phyloP scores from a whole-genome alignment of 305 asterid species.

The Fraxinus baroniana region DNA sequence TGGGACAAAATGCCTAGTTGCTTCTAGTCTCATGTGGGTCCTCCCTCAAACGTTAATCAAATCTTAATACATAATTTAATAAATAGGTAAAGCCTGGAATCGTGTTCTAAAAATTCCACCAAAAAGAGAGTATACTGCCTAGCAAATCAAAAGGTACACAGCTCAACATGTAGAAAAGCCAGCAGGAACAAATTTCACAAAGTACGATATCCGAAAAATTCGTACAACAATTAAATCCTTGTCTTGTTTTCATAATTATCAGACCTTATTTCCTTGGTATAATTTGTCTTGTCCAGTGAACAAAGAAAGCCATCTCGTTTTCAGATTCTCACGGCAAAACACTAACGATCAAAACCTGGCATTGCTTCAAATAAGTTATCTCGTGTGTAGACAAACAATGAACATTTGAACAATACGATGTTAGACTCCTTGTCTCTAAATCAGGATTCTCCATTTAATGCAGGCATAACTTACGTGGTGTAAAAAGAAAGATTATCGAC shows the following conservation, averaged over 20 bases:
- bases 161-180: background rate
- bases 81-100: background rate
- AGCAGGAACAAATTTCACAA: background rate
- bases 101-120: background rate
- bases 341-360: background rate
- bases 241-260: background rate
- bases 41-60: no score
- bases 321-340: background rate
- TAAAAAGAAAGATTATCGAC: background rate
- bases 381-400: background rate
- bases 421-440: background rate
- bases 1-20: slow-evolving; percentile 11
- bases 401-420: background rate
- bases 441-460: background rate
- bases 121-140: background rate
- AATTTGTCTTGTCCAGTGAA: background rate
- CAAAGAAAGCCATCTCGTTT: background rate
- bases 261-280: background rate
- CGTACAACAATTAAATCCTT: background rate
- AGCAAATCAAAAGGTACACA: background rate
- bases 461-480: background rate
- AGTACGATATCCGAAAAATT: background rate
- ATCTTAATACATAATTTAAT: no score
- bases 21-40: background rate
- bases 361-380: background rate